Conservation (phyloP, 306 rosid species). For the Trifolium subterraneum region DNA sequence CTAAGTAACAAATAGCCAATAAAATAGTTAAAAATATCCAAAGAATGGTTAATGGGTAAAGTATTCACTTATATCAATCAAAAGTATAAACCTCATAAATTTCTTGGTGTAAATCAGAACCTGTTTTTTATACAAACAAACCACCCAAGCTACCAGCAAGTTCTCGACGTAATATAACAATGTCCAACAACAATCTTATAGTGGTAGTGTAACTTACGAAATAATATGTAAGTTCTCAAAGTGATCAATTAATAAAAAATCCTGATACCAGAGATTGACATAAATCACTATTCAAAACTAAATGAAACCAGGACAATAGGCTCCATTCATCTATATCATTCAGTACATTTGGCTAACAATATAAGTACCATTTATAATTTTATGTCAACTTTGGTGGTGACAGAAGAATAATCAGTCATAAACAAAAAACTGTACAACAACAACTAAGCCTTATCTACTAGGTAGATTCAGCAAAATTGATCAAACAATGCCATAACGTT, state of each 20-base stretch:
- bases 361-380: not conserved
- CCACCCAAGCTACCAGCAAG: conserved; percentile 23
- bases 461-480: not conserved
- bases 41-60: conserved; percentile 10
- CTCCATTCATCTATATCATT: conserved; percentile 21
- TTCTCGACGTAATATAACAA: conserved; percentile 18
- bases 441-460: not conserved
- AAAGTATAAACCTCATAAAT: conserved; percentile 11
- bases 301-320: conserved; percentile 11
- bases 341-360: conserved; percentile 20
- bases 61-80: not conserved
- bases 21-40: conserved; percentile 2
- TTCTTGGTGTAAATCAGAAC: conserved; percentile 16
- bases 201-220: not conserved
- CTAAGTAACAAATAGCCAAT: not conserved
- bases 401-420: conserved; percentile 11
- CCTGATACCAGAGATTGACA: too few species aligned
- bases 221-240: not conserved
- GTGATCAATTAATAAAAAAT: conserved; percentile 16
- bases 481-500: not conserved
- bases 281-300: conserved; percentile 24
- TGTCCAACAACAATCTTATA: not conserved
- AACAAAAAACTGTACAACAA: not conserved
- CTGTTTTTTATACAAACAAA: conserved; percentile 5
- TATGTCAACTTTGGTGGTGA: conserved; percentile 15